Percentiles rank a stretch among this genome's conserved stretches.
These are phyloP conservation scores for Volvox reticuliferus DNA, from an alignment of 139 green algal species.

Conservation along the genomic window DNA sequence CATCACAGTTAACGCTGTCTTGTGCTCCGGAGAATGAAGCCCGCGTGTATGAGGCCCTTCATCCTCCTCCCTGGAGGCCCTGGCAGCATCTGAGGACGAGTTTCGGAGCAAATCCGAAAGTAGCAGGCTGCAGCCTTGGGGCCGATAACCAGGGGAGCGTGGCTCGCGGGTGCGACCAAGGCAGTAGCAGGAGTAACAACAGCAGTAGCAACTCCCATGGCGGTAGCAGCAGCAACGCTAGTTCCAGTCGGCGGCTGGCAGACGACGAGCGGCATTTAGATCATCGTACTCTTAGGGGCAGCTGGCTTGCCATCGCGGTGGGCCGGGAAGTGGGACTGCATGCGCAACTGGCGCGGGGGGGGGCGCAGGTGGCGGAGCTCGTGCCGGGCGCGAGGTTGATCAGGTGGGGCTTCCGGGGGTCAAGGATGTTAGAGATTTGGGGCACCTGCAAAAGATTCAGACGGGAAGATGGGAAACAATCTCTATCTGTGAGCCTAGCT, in stretches of 20 bases:
- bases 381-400: conserved; percentile 34
- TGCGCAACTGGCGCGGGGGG: background rate
- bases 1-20: background rate
- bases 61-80: conserved; percentile 3
- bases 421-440: too few species aligned
- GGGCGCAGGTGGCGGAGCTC: conserved; percentile 1
- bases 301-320: conserved; percentile 18
- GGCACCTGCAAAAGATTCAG: too few species aligned
- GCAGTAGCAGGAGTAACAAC: too few species aligned
- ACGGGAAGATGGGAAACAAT: too few species aligned
- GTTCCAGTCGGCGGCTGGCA: background rate
- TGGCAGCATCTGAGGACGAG: conserved; percentile 4
- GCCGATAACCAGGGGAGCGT: background rate
- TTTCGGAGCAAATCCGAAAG: background rate
- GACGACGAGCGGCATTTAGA: too few species aligned
- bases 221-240: background rate
- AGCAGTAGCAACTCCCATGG: too few species aligned
- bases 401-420: too few species aligned
- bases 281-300: background rate
- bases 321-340: conserved; percentile 1
- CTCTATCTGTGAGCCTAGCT: too few species aligned
- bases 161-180: background rate
- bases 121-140: background rate
- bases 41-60: conserved; percentile 38
- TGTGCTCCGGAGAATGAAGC: conserved; percentile 43